Base-by-base conservation (phyloP, 345 rosid species). In the Salix viminalis region DNA sequence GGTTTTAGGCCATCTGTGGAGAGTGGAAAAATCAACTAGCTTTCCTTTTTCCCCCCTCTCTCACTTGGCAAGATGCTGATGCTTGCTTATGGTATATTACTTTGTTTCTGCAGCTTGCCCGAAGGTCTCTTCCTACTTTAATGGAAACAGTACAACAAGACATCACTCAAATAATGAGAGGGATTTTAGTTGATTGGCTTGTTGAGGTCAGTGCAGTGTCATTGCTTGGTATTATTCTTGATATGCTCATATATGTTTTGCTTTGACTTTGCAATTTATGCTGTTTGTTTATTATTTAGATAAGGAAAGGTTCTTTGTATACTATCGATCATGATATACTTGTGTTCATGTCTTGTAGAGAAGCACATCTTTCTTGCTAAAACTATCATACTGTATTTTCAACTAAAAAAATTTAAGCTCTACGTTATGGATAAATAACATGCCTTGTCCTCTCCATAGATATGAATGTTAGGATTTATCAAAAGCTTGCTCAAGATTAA, bases 121-220 rank as follows among this genome's bases (percentile, higher is more conserved):
- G 89, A 69, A 87, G 94, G 81, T 93, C 96, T 24, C 48, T 30
- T 69, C 80, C 90, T 41, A 78, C 75, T 81, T 93, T 79, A 82
- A 91, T 95, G 96, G 94, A 93, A 83, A 87, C 71, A 39, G 76
- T 78, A 24, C 97, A 95, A 81, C 87, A 64, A 54, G 98, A 96
- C 75, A 87, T 96, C 69, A 91, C 94, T 77, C 90, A 88, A 62
- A 87, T 87, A 79, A 96, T 96, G 99, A 81, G 99, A 3, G 97
- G 91, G 62, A 93, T 96, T 77, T 76, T 96, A 37, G 87, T 96
- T 75, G 97, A 96, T 84, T 96, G 99, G 99, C 99, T 96, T 85
- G 97, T 96, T 30, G 99, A 96, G 98, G 99, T 93, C 78, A 73
- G 82, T n/a, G 10, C 48, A 16, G 24, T 56, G 67, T 77, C 58